Evolutionary conservation across 164 flowering plant species (phyloP).

Genomic region (Vitis riparia): DNA sequence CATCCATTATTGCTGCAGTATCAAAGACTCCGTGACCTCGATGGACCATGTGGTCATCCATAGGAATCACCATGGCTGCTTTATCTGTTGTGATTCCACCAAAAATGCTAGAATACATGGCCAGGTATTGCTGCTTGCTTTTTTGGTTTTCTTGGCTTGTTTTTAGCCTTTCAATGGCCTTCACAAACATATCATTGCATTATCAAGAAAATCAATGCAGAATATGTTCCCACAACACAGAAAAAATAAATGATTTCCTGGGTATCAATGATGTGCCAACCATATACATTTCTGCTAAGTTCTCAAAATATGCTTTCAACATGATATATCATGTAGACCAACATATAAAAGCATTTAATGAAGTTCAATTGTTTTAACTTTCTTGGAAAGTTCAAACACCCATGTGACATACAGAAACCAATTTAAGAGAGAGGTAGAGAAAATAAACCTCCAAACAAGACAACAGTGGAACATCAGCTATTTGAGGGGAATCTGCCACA

Average conservation of each 20-base stretch:
- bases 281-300: too few species aligned
- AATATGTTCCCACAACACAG: too few species aligned
- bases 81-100: slow-evolving; percentile 88
- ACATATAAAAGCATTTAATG: too few species aligned
- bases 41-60: slow-evolving; percentile 96
- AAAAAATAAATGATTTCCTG: too few species aligned
- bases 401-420: too few species aligned
- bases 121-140: slow-evolving; percentile 65
- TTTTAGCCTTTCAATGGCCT: slow-evolving; percentile 69
- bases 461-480: slow-evolving; percentile 49
- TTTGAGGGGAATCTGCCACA: slow-evolving; percentile 29
- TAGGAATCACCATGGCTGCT: slow-evolving; percentile 75
- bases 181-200: not conserved
- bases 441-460: slow-evolving; percentile 56
- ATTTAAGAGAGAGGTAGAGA: not conserved
- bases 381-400: too few species aligned
- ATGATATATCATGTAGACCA: too few species aligned
- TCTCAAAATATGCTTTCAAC: too few species aligned
- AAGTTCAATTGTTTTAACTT: too few species aligned
- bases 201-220: slow-evolving; percentile 4
- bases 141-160: slow-evolving; percentile 30
- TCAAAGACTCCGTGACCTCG: slow-evolving; percentile 96
- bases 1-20: slow-evolving; percentile 80
- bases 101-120: slow-evolving; percentile 83
- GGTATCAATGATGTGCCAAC: too few species aligned